Base-by-base conservation (phyloP, 805 yeast genomes). In the Hanseniaspora guilliermondii region DNA sequence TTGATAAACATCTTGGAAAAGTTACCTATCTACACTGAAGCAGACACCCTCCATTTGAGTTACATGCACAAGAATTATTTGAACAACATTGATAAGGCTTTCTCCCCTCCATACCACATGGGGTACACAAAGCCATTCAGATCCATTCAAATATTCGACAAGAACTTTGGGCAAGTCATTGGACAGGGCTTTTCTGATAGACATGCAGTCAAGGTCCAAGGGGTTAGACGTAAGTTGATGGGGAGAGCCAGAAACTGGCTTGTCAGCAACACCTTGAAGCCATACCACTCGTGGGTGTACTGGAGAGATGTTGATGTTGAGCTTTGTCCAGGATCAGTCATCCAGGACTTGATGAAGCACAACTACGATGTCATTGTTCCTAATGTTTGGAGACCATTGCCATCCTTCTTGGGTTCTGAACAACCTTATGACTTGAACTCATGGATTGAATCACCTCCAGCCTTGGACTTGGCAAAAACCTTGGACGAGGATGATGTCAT, bases 321-420 rank as follows among this genome's bases (percentile, higher is more conserved):
- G 63, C 73, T 84, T n/a, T 80, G 85, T 60, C 89, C 91, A 0
- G 87, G 87, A 6, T 74, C 82, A 41, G 82, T 85, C 48, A 77
- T 85, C 57, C 81, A 85, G 66, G 82, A 77, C 62, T 71, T 85
- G 68, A 85, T 85, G 91, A 74, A 76, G 58, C 73, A 72, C 58
- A 76, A 77, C 59, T 82, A 74, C 63, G 95, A 85, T 63, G 84
- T 85, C 16, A 73, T 85, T 66, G 76, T 83, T 39, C 95, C 87
- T 30, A 87, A 93, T 64, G 96, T 93, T 35, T 93, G 98, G 98
- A 76, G 98, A 61, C 98, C 97, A 2, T 74, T 93, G 58, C 98
- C 98, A 2, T 83, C 82, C 46, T 93, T 89, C 69, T 76, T 93
- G 58, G 94, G 93, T 19, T 78, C 79, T 59, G 94, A 86, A 65